Base-by-base conservation (phyloP, 2,329 filamentous ascomycete genomes). In the Curvularia lunata region DNA sequence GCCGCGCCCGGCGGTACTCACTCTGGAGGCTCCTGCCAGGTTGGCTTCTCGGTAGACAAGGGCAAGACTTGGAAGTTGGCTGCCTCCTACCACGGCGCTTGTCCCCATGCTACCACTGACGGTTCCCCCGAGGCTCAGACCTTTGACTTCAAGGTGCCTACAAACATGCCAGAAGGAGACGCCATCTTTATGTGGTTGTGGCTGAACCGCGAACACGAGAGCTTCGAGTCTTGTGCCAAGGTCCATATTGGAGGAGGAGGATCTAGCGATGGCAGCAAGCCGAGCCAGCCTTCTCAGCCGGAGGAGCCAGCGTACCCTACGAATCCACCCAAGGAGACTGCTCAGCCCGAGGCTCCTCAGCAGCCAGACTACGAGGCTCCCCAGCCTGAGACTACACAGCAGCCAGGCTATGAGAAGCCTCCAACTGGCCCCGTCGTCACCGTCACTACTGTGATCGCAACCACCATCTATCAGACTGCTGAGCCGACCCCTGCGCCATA, bases 111-210 rank as follows among this genome's bases (percentile, higher is more conserved):
- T 38, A 64, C 65, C 12, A 57, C 75, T 18, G 69, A 75, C 25
- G 77, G 76, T 12, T 77, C 74, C 7, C 75, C 78, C 3, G 68
- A 70, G 13, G 73, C 73, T 5, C 81, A 82, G 60, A 73, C 72
- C 9, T 83, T 82, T 65, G 72, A 78, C 38, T 80, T 83, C 67
- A 76, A 68, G 5, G 75, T 82, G 4, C 81, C 81, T 0, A 69
- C 62, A 13, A 80, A 81, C 50, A 69, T 82, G 54, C 76, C 76
- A 2, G 56, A 69, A 5, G 80, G 80, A 8, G 65, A 73, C n/a
- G 77, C 75, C 12, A 62, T 82, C 16, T 82, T 82, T 57, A 76
- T 75, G 1, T 82, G 79, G 81, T 77, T 77, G 1, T 82, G 80
- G 81, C 67, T 81, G 45, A 82, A 82, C 52, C 77, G 81, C 25